Base-by-base conservation (phyloP, 495 filamentous ascomycete species). In the Talaromyces trachyspermus region DNA sequence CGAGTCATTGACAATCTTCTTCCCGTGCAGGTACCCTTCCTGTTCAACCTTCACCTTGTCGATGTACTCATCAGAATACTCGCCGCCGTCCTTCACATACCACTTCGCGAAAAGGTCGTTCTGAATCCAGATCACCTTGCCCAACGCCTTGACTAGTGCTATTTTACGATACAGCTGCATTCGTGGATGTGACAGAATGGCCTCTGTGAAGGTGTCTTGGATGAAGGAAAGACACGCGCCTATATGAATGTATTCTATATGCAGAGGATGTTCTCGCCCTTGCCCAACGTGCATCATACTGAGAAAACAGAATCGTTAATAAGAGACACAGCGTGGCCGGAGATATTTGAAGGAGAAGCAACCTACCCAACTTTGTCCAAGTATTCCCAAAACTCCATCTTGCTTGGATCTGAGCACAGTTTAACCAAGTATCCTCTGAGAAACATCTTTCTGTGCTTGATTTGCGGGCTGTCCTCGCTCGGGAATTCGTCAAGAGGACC, bases 81-180 rank as follows among this genome's bases (percentile, higher is more conserved):
- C 84, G 27, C 83, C 83, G 49, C 42, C 42, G 32, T 89, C 83
- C 19, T 75, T 69, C 4, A 84, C 75, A 49, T 86, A 84, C 77
- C 80, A 86, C 63, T 80, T 83, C 7, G 85, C 80, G 53, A 90
- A 86, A 15, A 90, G 67, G 58, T 90, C 86, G 54, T 86, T 86
- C 62, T 88, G 84, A 55, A 86, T 85, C 83, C 83, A 86, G 48
- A 82, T 68, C 11, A 82, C 63, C 50, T 82, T 82, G 46, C 51
- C 68, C 45, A 78, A 60, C 8, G 85, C 85, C 49, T 80, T 84
- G 24, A 86, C 66, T 14, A 87, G 69, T 3, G 79, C 79, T 2
- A 79, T 76, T 64, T 88, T 88, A 50, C 76, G 76, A 17, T 70
- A 70, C 26, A 84, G 63, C 6, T 70, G 68, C 17, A 88, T 64